Base-by-base conservation (phyloP, 2,329 filamentous ascomycete species). In the Aspergillus phoenicis region DNA sequence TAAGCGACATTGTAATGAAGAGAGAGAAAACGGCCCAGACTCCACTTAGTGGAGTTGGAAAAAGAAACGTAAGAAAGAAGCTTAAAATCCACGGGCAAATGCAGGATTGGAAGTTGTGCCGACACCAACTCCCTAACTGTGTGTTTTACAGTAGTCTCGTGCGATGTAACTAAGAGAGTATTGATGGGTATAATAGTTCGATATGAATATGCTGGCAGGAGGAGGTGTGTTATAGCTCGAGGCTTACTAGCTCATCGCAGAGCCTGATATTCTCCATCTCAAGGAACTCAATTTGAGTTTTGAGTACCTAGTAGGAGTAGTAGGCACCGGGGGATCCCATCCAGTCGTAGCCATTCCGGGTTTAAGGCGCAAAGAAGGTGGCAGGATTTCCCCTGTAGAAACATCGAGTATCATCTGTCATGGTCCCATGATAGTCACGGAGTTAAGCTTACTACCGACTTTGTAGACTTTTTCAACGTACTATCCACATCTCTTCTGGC, bases 11-110 rank as follows among this genome's bases (percentile, higher is more conserved):
- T 45, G 20, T 45, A 45, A 20, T 45, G 41, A 45, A 20, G 8
- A 45, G 33, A 36, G 13, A 36, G 33, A 36, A 11, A 45, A 13
- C 41, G 20, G 41, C 20, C 41, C 41, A 15, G 41, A 38, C 52
- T 45, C n/a, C 15, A 47, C 33, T 43, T 26, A 15, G 51, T 49
- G 57, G 51, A 55, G 39, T 36, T 36, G 41, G 33, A 49, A 49
- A 48, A 56, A 59, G 36, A 52, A 51, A 51, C 24, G n/a, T 48
- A 58, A 52, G 47, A 58, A 58, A 58, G 45, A 58, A 58, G 56
- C 56, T 58, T 58, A 58, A 58, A 52, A 47, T 30, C 38, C 33
- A 30, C 45, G 45, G 45, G 45, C 24, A 8, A 49, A 30, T 49
- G 45, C 45, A 49, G 22, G 20, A 45, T 10, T 45, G 8, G 33